A percentile compares a stretch with the other conserved stretches of the same genome.
phyloP scores from a whole-genome alignment of 177 flowering plant genomes.

The Tripterygium wilfordii region DNA sequence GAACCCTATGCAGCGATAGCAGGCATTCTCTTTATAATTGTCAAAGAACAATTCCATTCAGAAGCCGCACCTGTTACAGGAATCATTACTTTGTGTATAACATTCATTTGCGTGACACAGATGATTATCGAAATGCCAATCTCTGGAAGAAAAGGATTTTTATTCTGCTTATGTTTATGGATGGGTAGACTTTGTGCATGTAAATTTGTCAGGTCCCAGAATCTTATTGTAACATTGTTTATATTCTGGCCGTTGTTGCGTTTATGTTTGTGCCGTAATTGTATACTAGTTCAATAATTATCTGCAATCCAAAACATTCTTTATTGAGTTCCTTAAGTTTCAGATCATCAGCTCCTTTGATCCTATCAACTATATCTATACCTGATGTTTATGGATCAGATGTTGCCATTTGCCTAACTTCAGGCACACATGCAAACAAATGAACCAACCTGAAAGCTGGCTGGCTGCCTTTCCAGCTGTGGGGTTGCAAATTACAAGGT shows the following conservation, averaged over 20 bases:
- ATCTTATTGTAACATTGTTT: slow-evolving; percentile 17
- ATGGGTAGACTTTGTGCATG: slow-evolving; percentile 8
- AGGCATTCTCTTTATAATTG: slow-evolving; percentile 1
- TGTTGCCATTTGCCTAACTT: too few species aligned
- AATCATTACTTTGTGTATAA: slow-evolving; percentile 19
- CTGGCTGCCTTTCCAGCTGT: too few species aligned
- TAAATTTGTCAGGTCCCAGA: slow-evolving; percentile 10
- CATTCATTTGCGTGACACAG: slow-evolving; percentile 6
- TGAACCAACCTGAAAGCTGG: too few species aligned
- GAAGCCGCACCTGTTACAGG: slow-evolving; percentile 3
- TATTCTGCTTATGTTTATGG: not conserved
- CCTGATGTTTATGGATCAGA: too few species aligned
- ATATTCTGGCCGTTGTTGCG: slow-evolving; percentile 9
- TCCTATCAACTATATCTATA: too few species aligned
- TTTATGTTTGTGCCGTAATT: slow-evolving; percentile 3
- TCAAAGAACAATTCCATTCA: not conserved
- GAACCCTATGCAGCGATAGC: not conserved
- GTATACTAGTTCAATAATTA: slow-evolving; percentile 2
- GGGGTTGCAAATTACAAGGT: too few species aligned
- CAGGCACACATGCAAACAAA: too few species aligned
- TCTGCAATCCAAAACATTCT: too few species aligned
- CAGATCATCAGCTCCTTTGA: too few species aligned
- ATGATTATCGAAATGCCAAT: not conserved
- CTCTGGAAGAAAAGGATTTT: not conserved
- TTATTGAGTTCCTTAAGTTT: too few species aligned